A percentile compares a stretch with the other conserved stretches of the same genome.
phyloP scores from a whole-genome alignment of 2,329 filamentous ascomycete species.

The Leptographium wingfieldii region DNA sequence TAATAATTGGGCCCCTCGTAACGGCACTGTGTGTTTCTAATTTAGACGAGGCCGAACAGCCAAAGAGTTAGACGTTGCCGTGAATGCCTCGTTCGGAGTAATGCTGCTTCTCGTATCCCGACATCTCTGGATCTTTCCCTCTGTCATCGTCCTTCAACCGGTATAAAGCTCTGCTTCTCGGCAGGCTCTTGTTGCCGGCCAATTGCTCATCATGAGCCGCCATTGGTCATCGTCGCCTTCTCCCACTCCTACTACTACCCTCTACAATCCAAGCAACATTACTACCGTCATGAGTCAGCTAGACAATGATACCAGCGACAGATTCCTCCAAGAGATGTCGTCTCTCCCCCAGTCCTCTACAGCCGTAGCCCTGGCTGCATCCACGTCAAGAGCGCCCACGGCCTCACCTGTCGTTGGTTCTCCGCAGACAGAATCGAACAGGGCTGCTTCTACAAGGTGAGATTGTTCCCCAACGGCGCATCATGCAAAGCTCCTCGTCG shows the following conservation, averaged over 20 bases:
- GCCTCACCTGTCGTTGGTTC: background rate
- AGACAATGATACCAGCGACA: slow-evolving; percentile 5
- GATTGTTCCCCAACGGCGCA: background rate
- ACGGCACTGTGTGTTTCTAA: background rate
- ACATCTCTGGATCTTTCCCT: too few relatives aligned
- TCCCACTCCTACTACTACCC: background rate
- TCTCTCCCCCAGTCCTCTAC: slow-evolving; percentile 7
- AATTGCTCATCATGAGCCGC: background rate
- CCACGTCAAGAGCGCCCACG: background rate
- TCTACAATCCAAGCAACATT: background rate
- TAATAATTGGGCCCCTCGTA: too few relatives aligned
- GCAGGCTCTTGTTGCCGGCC: too few relatives aligned
- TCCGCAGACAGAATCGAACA: background rate
- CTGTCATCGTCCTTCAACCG: background rate
- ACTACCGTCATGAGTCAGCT: slow-evolving; percentile 8
- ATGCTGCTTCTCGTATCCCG: too few relatives aligned
- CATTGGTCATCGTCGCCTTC: background rate
- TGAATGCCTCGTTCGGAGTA: background rate
- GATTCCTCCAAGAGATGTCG: slow-evolving; percentile 9
- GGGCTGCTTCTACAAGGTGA: background rate
- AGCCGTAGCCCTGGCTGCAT: background rate
- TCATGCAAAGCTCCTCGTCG: too few relatives aligned
- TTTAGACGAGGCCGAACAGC: background rate
- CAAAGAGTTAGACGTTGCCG: background rate
- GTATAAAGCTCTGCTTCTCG: background rate